Evolutionary conservation across 306 rosid species (phyloP).

Genomic region (Vicia villosa): DNA sequence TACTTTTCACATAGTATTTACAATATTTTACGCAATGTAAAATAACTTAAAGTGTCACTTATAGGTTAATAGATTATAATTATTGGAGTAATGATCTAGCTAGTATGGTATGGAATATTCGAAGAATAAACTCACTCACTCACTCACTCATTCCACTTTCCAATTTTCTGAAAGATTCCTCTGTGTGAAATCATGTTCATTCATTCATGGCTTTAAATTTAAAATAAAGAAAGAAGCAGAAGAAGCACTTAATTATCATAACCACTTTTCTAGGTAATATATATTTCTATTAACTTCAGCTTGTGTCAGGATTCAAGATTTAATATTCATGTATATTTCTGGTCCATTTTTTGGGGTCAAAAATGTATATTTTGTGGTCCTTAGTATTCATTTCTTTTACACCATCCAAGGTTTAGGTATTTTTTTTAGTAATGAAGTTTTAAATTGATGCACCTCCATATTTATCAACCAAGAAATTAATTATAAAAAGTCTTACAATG

Average conservation of each 20-base stretch:
- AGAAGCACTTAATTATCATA: slow-evolving; percentile 33
- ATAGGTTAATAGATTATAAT: no score
- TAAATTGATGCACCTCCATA: neutral
- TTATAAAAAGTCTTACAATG: no score
- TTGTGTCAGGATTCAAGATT: neutral
- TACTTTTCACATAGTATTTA: no score
- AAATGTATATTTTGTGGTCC: neutral
- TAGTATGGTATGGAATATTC: slow-evolving; percentile 49
- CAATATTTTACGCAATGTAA: no score
- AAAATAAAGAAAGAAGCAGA: slow-evolving; percentile 23
- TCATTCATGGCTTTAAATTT: slow-evolving; percentile 8
- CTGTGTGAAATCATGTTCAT: neutral
- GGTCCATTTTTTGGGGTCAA: neutral
- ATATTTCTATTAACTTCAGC: neutral
- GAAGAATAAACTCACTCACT: slow-evolving; percentile 56
- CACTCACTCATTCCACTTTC: slow-evolving; percentile 38
- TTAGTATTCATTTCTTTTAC: neutral
- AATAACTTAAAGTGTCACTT: no score
- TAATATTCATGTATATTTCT: neutral
- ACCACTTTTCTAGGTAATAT: neutral
- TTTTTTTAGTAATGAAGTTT: neutral
- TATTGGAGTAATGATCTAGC: no score
- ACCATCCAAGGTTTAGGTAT: slow-evolving; percentile 5
- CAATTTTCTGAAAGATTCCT: slow-evolving; percentile 16
- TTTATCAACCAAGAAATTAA: no score